Evolutionary conservation across 305 asterid genomes (phyloP).

Genomic region (Fraxinus dipetala): DNA sequence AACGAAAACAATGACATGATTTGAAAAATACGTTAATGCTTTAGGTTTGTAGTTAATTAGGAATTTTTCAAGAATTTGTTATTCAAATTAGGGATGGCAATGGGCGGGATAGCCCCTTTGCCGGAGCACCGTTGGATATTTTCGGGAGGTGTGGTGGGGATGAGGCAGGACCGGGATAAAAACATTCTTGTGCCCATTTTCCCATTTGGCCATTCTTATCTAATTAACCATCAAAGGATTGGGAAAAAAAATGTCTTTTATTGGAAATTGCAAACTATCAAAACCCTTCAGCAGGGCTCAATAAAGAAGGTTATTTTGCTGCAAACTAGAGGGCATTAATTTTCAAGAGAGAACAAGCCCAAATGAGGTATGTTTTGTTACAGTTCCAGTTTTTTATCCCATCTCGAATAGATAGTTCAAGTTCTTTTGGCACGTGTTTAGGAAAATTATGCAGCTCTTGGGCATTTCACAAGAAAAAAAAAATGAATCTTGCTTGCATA

Average conservation of each 20-base stretch:
- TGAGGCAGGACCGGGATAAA: background rate
- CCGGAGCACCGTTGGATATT: background rate
- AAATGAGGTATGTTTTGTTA: conserved; percentile 49
- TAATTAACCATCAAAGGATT: background rate
- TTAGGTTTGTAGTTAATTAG: background rate
- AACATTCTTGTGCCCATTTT: background rate
- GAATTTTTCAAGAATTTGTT: background rate
- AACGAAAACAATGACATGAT: background rate
- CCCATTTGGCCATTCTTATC: conserved; percentile 12
- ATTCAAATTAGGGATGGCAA: background rate
- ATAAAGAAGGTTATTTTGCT: conserved; percentile 34
- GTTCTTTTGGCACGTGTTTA: background rate
- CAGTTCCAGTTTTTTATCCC: background rate
- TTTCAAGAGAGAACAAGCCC: conserved; percentile 77
- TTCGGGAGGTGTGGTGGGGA: background rate
- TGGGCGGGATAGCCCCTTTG: background rate
- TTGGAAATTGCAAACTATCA: conserved; percentile 29
- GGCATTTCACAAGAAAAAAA: background rate
- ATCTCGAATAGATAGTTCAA: background rate
- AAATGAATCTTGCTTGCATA: no score
- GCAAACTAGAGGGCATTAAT: conserved; percentile 43
- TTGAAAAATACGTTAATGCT: background rate
- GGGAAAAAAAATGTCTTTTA: conserved; percentile 2
- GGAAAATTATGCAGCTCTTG: background rate
- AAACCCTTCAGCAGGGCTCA: conserved; percentile 25